phyloP scores from a whole-genome alignment of 228 moss, liverwort and hornwort genomes.

The Sphagnum magellanicum region DNA sequence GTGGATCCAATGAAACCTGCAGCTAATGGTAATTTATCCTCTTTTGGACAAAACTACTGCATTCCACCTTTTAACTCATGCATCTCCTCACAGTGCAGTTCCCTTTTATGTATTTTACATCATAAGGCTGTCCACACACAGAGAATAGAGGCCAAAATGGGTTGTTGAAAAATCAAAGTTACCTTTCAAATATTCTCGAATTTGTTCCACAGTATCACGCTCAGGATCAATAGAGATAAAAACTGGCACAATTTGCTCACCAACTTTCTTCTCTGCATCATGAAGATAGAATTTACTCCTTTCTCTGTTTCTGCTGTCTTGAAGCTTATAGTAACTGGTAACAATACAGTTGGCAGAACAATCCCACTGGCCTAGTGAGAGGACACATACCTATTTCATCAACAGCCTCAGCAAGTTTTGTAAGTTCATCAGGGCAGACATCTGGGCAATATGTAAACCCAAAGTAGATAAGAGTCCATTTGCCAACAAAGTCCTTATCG shows the following conservation, averaged over 20 bases:
- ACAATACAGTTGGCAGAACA: background rate
- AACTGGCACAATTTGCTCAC: conserved; percentile 59
- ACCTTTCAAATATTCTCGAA: conserved; percentile 77
- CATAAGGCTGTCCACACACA: no score
- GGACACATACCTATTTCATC: conserved; percentile 50
- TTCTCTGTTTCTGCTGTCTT: background rate
- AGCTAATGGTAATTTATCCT: no score
- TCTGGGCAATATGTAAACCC: conserved; percentile 91
- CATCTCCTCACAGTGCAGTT: no score
- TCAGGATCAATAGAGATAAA: conserved; percentile 85
- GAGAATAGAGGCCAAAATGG: background rate
- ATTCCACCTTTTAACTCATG: no score
- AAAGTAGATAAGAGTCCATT: conserved; percentile 76
- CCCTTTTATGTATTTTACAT: no score
- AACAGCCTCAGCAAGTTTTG: conserved; percentile 64
- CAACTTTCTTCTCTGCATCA: conserved; percentile 49
- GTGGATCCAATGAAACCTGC: no score
- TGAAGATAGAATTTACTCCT: background rate
- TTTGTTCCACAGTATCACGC: conserved; percentile 76
- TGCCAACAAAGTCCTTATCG: conserved; percentile 73
- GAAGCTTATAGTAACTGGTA: background rate
- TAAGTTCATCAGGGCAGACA: conserved; percentile 73
- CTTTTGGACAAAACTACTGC: no score
- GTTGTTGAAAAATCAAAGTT: background rate
- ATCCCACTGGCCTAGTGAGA: background rate